A percentile compares a stretch with the other conserved stretches of the same genome.
These are phyloP conservation scores for Colletotrichum horii DNA, from an alignment of 2,329 filamentous ascomycete species.

Conservation along the genomic window DNA sequence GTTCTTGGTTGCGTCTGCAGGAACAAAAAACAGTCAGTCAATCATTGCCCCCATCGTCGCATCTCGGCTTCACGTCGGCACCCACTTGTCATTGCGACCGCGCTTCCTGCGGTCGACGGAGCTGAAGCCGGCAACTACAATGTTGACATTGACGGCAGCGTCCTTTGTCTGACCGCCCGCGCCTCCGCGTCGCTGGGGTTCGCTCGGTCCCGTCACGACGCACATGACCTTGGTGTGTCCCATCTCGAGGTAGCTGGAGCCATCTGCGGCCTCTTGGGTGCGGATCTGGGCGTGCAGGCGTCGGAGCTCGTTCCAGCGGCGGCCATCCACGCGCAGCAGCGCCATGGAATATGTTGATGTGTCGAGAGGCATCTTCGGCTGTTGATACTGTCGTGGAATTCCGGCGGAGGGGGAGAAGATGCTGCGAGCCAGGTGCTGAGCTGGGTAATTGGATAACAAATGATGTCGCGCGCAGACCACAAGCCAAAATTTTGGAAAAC, in stretches of 20 bases:
- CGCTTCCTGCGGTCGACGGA: constrained; percentile 83
- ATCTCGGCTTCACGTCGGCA: neutral
- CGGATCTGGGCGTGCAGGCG: constrained; percentile 87
- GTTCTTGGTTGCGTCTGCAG: constrained; percentile 76
- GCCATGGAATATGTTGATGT: constrained; percentile 90
- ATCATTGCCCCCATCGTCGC: neutral
- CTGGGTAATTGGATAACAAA: neutral
- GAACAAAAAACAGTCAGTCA: neutral
- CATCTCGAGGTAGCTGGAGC: constrained; percentile 93
- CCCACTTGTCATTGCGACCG: constrained; percentile 79
- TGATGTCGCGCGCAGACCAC: neutral
- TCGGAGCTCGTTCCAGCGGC: constrained; percentile 96
- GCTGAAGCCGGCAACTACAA: constrained; percentile 87
- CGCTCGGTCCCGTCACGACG: constrained; percentile 84
- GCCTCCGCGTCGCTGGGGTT: constrained; percentile 51
- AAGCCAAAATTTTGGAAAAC: constrained; percentile 16
- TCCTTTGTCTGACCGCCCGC: constrained; percentile 43
- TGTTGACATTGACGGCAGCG: constrained; percentile 78
- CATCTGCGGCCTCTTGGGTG: constrained; percentile 91
- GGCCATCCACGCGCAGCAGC: constrained; percentile 80
- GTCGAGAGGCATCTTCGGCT: constrained; percentile 84
- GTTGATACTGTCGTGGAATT: neutral
- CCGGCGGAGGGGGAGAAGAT: neutral
- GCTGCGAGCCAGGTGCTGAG: neutral
- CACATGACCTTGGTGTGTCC: constrained; percentile 98